phyloP scores from a whole-genome alignment of 257 asterid genomes.

The Scutellaria minor region DNA sequence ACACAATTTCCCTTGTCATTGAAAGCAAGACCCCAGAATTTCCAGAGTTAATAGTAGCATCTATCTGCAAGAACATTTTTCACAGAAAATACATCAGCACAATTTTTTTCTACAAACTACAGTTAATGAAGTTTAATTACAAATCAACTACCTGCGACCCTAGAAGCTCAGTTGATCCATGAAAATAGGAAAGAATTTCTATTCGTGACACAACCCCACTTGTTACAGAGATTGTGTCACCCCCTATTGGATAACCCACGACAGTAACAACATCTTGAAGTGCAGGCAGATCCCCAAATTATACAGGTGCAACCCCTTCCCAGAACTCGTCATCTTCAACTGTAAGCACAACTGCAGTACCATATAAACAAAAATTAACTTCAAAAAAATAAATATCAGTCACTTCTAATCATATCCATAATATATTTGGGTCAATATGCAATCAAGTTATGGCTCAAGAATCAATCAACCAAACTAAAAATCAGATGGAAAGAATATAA shows the following conservation, averaged over 20 bases:
- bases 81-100: no score
- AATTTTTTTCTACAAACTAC: no score
- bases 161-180: conserved; percentile 93
- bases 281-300: conserved; percentile 84
- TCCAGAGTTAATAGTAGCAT: no score
- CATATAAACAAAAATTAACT: conserved; percentile 42
- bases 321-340: conserved; percentile 95
- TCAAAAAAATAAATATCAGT: background rate
- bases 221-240: conserved; percentile 93
- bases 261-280: conserved; percentile 97
- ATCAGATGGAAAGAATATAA: conserved; percentile 9
- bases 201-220: conserved; percentile 97
- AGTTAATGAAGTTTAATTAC: no score
- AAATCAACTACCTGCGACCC: no score
- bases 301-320: conserved; percentile 90
- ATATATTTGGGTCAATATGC: conserved; percentile 10
- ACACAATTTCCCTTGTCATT: no score
- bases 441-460: conserved; percentile 17
- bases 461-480: background rate
- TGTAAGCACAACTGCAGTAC: conserved; percentile 78
- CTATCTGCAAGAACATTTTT: no score
- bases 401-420: background rate
- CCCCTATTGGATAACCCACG: conserved; percentile 96
- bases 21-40: no score
- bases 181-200: conserved; percentile 89